Conservation (phyloP, 768 basidiomycete species). For the Suillus fuscotomentosus region DNA sequence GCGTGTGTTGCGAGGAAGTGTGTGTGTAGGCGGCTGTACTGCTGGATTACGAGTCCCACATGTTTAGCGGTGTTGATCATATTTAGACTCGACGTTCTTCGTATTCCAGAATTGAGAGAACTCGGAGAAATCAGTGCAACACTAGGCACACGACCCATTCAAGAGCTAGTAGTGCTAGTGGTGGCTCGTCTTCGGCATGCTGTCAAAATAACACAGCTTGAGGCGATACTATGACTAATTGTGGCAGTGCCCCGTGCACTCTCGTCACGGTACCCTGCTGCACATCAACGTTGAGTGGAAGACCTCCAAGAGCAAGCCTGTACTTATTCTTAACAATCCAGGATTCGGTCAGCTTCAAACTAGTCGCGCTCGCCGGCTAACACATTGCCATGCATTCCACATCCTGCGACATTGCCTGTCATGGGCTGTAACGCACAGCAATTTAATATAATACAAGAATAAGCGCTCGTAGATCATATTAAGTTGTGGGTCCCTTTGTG, state of each 20-base stretch:
- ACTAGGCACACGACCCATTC: not conserved
- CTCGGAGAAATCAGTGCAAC: not conserved
- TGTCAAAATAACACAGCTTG: too few relatives aligned
- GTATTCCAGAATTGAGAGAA: not conserved
- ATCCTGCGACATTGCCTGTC: not conserved
- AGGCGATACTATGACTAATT: too few relatives aligned
- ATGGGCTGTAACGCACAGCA: not conserved
- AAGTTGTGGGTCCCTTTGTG: not conserved
- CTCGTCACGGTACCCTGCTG: too few relatives aligned
- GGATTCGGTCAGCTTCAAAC: not conserved
- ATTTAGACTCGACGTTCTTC: not conserved
- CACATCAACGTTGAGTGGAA: too few relatives aligned
- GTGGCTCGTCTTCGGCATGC: too few relatives aligned
- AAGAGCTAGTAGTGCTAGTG: too few relatives aligned
- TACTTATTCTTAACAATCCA: not conserved
- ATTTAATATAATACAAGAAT: not conserved
- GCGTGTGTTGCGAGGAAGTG: too few relatives aligned
- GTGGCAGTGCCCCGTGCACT: too few relatives aligned
- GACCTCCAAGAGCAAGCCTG: not conserved
- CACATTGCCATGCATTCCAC: not conserved
- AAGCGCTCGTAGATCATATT: not conserved
- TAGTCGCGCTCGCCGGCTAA: not conserved
- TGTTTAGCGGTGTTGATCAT: not conserved
- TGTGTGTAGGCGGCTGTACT: not conserved
- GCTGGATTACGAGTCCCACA: not conserved